phyloP scores from a whole-genome alignment of 257 asterid genomes.

The Lycium ferocissimum region DNA sequence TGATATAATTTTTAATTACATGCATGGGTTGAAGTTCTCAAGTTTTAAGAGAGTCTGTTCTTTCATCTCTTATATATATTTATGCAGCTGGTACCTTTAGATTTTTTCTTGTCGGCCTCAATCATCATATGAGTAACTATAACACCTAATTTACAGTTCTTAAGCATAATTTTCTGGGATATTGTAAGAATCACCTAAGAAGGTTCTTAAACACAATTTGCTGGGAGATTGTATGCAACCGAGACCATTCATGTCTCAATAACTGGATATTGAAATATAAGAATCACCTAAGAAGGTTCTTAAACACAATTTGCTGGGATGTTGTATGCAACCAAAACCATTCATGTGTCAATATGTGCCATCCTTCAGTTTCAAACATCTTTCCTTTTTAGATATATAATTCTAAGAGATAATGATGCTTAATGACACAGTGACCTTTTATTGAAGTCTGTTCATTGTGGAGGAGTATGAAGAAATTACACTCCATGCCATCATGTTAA shows the following conservation, averaged over 20 bases:
- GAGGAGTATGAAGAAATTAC: constrained; percentile 18
- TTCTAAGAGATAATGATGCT: constrained; percentile 10
- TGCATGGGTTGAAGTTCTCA: constrained; percentile 18
- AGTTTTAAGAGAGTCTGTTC: constrained; percentile 5
- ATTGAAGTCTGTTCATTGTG: neutral
- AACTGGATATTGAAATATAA: neutral
- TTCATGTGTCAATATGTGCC: constrained; percentile 10
- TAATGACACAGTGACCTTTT: constrained; percentile 3
- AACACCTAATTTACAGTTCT: neutral
- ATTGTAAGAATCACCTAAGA: no score
- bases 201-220: no score
- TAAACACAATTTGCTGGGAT: constrained; percentile 24
- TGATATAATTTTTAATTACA: constrained; percentile 9
- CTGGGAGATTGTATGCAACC: constrained; percentile 3
- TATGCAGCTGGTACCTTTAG: constrained; percentile 20
- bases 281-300: constrained; percentile 24
- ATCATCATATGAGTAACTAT: neutral
- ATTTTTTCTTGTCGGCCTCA: neutral
- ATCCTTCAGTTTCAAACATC: constrained; percentile 12
- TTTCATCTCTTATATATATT: neutral
- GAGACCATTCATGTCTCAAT: neutral
- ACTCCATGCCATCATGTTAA: constrained; percentile 13
- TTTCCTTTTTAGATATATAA: neutral
- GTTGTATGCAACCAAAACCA: neutral
- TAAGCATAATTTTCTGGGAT: no score